These are phyloP conservation scores for Aspergillus bertholletiae DNA, from an alignment of 495 filamentous ascomycete species.

Conservation along the genomic window DNA sequence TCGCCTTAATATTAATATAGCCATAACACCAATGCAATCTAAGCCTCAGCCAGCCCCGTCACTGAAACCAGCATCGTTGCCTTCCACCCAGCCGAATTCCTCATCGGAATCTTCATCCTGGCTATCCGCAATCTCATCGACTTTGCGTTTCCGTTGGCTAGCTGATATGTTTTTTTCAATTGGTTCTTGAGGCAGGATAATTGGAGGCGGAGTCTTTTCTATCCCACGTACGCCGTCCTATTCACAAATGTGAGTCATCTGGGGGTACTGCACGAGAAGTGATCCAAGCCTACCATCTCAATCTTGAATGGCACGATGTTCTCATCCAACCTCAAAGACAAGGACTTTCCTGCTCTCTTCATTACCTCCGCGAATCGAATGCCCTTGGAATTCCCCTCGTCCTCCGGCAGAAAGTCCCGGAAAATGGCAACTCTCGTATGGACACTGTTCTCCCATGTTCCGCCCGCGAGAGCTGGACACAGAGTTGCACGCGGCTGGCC, in stretches of 20 bases:
- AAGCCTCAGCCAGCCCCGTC: neutral
- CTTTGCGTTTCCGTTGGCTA: slow-evolving; percentile 44
- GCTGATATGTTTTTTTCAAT: neutral
- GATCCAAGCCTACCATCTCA: slow-evolving; percentile 27
- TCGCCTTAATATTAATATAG: neutral
- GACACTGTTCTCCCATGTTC: slow-evolving; percentile 67
- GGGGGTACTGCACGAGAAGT: neutral
- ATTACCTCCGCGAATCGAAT: slow-evolving; percentile 43
- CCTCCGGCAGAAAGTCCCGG: slow-evolving; percentile 47
- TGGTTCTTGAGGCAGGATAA: neutral
- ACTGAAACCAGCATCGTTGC: slow-evolving; percentile 12
- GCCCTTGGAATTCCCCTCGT: slow-evolving; percentile 6
- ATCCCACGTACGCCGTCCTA: slow-evolving; percentile 28
- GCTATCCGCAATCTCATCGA: slow-evolving; percentile 48
- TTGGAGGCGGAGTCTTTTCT: neutral
- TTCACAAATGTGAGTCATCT: neutral
- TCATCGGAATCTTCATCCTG: slow-evolving; percentile 45
- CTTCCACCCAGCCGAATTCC: slow-evolving; percentile 33
- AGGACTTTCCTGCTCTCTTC: slow-evolving; percentile 36
- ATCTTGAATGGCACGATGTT: slow-evolving; percentile 39
- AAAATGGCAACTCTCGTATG: slow-evolving; percentile 67
- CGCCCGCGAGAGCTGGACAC: slow-evolving; percentile 63
- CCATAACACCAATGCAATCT: neutral
- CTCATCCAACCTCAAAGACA: slow-evolving; percentile 30
- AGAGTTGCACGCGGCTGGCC: slow-evolving; percentile 56